Evolutionary conservation across 2,329 filamentous ascomycete genomes (phyloP).

Genomic region (Pyricularia pennisetigena): DNA sequence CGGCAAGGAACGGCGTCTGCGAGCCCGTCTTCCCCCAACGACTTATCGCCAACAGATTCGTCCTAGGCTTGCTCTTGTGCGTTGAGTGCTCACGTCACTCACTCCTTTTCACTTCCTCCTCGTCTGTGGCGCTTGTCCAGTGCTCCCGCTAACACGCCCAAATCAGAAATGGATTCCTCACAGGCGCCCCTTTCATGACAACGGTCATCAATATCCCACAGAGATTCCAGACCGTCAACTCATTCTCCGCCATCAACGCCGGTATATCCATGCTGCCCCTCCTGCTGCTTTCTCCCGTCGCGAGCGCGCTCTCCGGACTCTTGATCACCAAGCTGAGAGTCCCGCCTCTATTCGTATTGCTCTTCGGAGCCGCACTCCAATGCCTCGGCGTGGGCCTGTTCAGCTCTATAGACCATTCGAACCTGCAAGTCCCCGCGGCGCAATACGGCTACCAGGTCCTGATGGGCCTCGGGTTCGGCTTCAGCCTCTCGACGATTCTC

Average conservation of each 20-base stretch:
- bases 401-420: background rate
- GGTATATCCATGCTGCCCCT: conserved; percentile 30
- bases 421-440: background rate
- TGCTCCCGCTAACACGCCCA: background rate
- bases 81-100: background rate
- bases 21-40: conserved; percentile 25
- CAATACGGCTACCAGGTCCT: conserved; percentile 3
- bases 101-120: background rate
- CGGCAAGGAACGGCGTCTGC: conserved; percentile 7
- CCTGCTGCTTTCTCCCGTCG: conserved; percentile 25
- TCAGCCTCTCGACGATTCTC: background rate
- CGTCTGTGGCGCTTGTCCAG: background rate
- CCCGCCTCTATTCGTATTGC: background rate
- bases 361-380: background rate
- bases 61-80: conserved; percentile 17
- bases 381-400: background rate
- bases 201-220: conserved; percentile 25
- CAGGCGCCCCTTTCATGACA: conserved; percentile 23
- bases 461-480: conserved; percentile 3
- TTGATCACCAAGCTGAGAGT: conserved; percentile 15
- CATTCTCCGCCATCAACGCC: conserved; percentile 24
- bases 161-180: conserved; percentile 18
- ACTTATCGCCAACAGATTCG: conserved; percentile 19
- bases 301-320: conserved; percentile 24
- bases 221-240: conserved; percentile 30